Base-by-base conservation (phyloP, 106 monocot genomes). In the Acorus gramineus region DNA sequence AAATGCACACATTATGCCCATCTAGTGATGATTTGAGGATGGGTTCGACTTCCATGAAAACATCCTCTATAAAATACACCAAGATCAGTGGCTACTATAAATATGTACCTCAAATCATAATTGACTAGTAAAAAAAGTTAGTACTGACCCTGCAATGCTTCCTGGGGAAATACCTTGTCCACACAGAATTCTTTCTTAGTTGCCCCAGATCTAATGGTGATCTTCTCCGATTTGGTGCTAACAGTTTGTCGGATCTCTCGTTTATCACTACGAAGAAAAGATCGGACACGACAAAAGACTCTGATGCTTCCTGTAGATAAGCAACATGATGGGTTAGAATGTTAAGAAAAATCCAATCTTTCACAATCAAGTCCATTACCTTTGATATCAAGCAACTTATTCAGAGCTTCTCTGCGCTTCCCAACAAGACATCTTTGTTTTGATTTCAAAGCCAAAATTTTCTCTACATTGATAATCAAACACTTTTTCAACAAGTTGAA, bases 21-120 rank as follows among this genome's bases (percentile, higher is more conserved):
- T 92, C 92, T 4, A 92, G 77, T 2, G 92, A 87, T 28, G 87
- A 92, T 85, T 82, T 79, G 13, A 92, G 60, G 2, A 92, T 77
- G 0, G 92, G 92, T 44, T 84, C 61, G 4, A 92, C 84, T 74
- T 92, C 92, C n/a, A 54, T 2, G 46, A 87, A 92, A 7, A 92
- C 73, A 59, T 87, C 92, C 69, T 82, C 92, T 92, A 52, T 14
- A 62, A 47, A 66, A 8, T 46, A 47, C 11, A 14, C 44, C 58
- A 54, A n/a, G 5, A 3, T 44, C 3, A 51, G 55, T 8, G 13
- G 3, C 45, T n/a, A 11, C 10, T 62, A 14, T 6, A 2, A 13
- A n/a, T 4, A 48, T 2, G 9, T 12, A 14, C 46, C 9, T 2
- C 28, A 28, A 28, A n/a, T n/a, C 8, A 58, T 8, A 58, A n/a